phyloP scores from a whole-genome alignment of 345 rosid species.

The Arabidopsis arenosa region DNA sequence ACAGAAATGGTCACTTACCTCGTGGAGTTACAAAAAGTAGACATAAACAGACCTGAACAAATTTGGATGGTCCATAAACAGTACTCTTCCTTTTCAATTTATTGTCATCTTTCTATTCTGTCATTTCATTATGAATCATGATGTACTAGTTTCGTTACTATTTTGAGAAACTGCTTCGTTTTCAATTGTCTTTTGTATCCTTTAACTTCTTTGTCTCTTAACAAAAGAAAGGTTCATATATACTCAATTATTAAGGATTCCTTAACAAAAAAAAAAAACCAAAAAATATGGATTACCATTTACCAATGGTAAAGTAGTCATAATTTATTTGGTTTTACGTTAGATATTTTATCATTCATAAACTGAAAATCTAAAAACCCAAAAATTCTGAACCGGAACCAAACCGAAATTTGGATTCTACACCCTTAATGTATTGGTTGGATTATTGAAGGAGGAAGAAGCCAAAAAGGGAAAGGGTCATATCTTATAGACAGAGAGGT shows the following conservation, averaged over 20 bases:
- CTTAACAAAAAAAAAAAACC: no score
- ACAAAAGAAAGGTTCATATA: neutral
- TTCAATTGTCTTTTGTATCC: slow-evolving; percentile 7
- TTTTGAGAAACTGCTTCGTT: slow-evolving; percentile 24
- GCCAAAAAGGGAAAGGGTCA: slow-evolving; percentile 35
- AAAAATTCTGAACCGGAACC: neutral
- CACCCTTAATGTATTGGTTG: neutral
- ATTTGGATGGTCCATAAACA: slow-evolving; percentile 35
- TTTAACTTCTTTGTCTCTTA: neutral
- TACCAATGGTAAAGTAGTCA: no score
- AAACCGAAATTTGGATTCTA: neutral
- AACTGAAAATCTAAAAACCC: no score
- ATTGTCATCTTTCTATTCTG: slow-evolving; percentile 38
- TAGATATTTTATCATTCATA: no score
- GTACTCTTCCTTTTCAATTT: slow-evolving; percentile 16
- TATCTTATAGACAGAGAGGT: neutral
- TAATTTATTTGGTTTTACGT: no score
- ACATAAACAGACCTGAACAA: slow-evolving; percentile 38
- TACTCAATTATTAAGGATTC: no score
- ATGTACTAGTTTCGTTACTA: slow-evolving; percentile 10
- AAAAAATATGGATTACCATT: no score
- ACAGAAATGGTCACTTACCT: slow-evolving; percentile 44
- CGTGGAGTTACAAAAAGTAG: slow-evolving; percentile 41
- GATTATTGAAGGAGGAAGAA: slow-evolving; percentile 22
- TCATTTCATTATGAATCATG: slow-evolving; percentile 37